Conservation (phyloP, 164 flowering plant genomes). For the Liriodendron chinense region DNA sequence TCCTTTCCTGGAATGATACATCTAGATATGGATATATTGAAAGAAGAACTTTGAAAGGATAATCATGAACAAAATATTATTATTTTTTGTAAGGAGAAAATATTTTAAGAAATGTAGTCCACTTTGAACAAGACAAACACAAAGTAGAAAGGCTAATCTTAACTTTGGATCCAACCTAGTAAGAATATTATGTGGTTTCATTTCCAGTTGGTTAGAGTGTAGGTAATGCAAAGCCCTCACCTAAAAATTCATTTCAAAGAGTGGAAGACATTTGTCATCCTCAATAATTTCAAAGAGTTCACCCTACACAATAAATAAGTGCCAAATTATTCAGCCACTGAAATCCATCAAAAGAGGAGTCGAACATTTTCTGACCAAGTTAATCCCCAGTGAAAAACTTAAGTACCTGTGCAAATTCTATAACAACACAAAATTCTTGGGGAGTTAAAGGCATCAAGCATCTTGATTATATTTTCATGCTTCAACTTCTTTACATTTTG, state of each 20-base stretch:
- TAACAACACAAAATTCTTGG: conserved; percentile 96
- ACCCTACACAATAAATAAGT: conserved; percentile 38
- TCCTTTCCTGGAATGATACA: too few species aligned
- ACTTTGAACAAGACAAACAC: too few species aligned
- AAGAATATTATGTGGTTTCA: conserved; percentile 99
- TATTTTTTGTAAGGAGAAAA: too few species aligned
- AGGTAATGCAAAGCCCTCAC: conserved; percentile 91
- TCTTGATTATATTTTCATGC: too few species aligned
- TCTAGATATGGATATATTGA: too few species aligned
- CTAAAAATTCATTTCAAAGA: conserved; percentile 41
- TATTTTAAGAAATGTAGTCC: too few species aligned
- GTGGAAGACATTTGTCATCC: conserved; percentile 89
- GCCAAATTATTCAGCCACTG: background rate
- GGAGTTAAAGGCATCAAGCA: conserved; percentile 98
- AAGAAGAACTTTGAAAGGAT: too few species aligned
- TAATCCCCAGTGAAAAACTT: conserved; percentile 1
- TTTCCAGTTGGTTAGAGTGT: conserved; percentile 95
- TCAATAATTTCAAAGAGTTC: too few species aligned
- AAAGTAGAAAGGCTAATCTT: conserved; percentile 45
- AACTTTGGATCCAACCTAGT: conserved; percentile 86
- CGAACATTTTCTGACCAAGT: background rate
- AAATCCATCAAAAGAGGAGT: background rate
- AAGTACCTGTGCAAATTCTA: conserved; percentile 91
- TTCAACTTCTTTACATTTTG: too few species aligned
- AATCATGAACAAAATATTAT: too few species aligned